phyloP scores from a whole-genome alignment of 1,284 basidiomycete genomes.

The Irpex sp. region DNA sequence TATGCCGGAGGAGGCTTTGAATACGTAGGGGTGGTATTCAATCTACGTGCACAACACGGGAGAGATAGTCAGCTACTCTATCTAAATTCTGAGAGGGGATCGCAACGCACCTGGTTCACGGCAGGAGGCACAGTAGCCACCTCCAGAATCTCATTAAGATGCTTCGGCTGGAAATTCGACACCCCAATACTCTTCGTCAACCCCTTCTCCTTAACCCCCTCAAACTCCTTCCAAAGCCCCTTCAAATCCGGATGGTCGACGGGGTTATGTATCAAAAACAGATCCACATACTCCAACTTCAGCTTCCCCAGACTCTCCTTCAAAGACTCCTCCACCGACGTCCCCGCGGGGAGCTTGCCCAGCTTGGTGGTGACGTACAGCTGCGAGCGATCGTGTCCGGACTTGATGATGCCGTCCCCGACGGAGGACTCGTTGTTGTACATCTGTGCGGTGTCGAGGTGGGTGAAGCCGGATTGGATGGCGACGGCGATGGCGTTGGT shows the following conservation, averaged over 20 bases:
- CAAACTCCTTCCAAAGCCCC: constrained; percentile 70
- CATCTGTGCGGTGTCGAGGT: constrained; percentile 70
- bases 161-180: constrained; percentile 72
- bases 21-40: constrained; percentile 80
- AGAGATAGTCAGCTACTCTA: no score
- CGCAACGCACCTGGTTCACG: constrained; percentile 68
- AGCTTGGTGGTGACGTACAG: constrained; percentile 73
- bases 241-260: constrained; percentile 41
- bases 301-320: constrained; percentile 57
- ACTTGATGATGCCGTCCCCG: constrained; percentile 46
- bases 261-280: constrained; percentile 76
- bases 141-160: constrained; percentile 62
- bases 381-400: constrained; percentile 48
- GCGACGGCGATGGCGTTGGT: constrained; percentile 45
- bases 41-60: constrained; percentile 41
- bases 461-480: constrained; percentile 55
- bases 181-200: constrained; percentile 80
- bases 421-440: constrained; percentile 64
- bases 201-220: constrained; percentile 63
- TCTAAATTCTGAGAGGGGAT: constrained; percentile 20
- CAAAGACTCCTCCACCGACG: constrained; percentile 50
- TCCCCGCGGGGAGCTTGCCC: constrained; percentile 31
- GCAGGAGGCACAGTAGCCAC: constrained; percentile 60
- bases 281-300: constrained; percentile 66
- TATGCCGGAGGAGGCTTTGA: constrained; percentile 52